Evolutionary conservation across 2,329 filamentous ascomycete species (phyloP).

Genomic region (Botrytis aclada): DNA sequence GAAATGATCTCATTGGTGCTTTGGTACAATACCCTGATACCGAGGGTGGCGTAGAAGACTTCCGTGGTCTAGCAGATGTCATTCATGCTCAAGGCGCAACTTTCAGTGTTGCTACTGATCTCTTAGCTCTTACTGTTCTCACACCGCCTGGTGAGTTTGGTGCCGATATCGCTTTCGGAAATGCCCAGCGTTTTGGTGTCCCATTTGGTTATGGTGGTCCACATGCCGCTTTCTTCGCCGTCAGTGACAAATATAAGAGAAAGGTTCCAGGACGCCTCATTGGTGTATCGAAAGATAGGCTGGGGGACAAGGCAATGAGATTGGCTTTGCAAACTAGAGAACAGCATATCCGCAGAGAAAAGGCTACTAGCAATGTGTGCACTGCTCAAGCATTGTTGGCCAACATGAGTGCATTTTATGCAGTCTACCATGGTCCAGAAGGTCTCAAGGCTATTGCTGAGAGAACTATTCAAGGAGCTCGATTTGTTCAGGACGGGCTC

Average conservation of each 20-base stretch:
- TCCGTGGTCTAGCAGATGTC: conserved; percentile 66
- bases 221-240: conserved; percentile 96
- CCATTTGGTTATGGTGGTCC: conserved; percentile 90
- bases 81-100: conserved; percentile 76
- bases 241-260: conserved; percentile 85
- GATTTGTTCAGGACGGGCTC: conserved; percentile 64
- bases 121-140: conserved; percentile 80
- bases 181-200: conserved; percentile 85
- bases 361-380: conserved; percentile 96
- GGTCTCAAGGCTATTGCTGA: conserved; percentile 82
- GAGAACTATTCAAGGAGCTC: conserved; percentile 68
- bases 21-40: conserved; percentile 96
- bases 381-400: conserved; percentile 90
- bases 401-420: conserved; percentile 95
- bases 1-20: conserved; percentile 81
- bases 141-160: conserved; percentile 92
- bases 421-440: conserved; percentile 84
- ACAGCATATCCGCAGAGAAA: conserved; percentile 93
- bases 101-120: conserved; percentile 84
- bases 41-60: conserved; percentile 75
- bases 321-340: conserved; percentile 88
- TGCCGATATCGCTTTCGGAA: conserved; percentile 92
- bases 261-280: conserved; percentile 91
- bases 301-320: conserved; percentile 77
- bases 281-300: conserved; percentile 85